phyloP scores from a whole-genome alignment of 176 grass and related monocot species.

The Avena sativa region DNA sequence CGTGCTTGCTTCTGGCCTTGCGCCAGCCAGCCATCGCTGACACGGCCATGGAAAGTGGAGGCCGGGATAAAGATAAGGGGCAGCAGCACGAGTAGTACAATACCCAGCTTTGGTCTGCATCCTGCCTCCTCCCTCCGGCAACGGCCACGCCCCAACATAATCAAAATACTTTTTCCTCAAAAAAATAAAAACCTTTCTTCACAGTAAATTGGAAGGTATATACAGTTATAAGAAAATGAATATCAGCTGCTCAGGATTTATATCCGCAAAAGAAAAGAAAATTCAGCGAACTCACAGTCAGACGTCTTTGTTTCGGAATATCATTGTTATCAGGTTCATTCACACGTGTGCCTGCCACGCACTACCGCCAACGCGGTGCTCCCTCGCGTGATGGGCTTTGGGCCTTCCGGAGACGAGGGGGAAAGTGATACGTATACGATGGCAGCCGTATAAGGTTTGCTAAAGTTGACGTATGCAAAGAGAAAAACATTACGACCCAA shows the following conservation, averaged over 20 bases:
- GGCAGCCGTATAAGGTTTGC: background rate
- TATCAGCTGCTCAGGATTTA: background rate
- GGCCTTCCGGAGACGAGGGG: background rate
- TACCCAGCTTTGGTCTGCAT: constrained; percentile 26
- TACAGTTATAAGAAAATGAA: background rate
- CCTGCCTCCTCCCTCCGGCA: background rate
- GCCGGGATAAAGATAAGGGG: constrained; percentile 9
- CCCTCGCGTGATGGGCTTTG: background rate
- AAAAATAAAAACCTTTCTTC: background rate
- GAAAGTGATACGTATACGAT: background rate
- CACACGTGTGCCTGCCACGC: background rate
- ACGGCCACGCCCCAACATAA: constrained; percentile 1
- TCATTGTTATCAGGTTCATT: background rate
- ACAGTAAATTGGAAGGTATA: background rate
- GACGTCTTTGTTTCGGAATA: background rate
- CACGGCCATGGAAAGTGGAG: background rate
- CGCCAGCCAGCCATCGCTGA: background rate
- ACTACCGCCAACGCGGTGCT: background rate
- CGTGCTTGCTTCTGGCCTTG: background rate
- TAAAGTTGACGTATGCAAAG: background rate
- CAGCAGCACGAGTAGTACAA: background rate
- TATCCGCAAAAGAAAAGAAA: background rate
- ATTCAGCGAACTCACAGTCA: background rate
- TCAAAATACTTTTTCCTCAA: background rate
- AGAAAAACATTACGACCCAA: background rate